Conservation (phyloP, 1,284 basidiomycete species). For the Ganoderma leucocontextum region DNA sequence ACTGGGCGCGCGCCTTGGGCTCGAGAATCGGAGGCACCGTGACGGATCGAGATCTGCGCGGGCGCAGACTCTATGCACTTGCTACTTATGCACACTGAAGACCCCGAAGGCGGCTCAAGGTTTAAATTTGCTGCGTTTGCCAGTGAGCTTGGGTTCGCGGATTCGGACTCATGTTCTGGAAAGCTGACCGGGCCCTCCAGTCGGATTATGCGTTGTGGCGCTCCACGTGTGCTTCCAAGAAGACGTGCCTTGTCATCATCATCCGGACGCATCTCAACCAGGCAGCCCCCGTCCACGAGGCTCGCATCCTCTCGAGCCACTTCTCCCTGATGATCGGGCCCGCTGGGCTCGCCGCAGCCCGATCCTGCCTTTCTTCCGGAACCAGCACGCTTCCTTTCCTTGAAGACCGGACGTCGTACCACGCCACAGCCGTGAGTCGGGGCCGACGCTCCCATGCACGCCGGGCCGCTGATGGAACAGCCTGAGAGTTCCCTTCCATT, state of each 20-base stretch:
- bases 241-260: conserved; percentile 16
- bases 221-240: conserved; percentile 13
- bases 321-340: conserved; percentile 19
- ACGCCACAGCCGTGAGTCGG: neutral
- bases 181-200: neutral
- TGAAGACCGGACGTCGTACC: conserved; percentile 10
- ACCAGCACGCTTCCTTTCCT: neutral
- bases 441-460: neutral
- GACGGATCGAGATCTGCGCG: conserved; percentile 25
- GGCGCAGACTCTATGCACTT: neutral
- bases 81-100: neutral
- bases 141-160: neutral
- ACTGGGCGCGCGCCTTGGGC: neutral
- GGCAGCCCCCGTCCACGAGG: conserved; percentile 25
- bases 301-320: conserved; percentile 26
- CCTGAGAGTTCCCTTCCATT: neutral
- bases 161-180: neutral
- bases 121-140: conserved; percentile 1
- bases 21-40: neutral
- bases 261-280: conserved; percentile 21
- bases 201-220: conserved; percentile 27
- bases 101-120: neutral
- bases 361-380: conserved; percentile 4
- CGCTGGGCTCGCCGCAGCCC: conserved; percentile 14
- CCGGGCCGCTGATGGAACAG: neutral